Conservation (phyloP, 2,329 filamentous ascomycete genomes). For the Claviceps paspali region DNA sequence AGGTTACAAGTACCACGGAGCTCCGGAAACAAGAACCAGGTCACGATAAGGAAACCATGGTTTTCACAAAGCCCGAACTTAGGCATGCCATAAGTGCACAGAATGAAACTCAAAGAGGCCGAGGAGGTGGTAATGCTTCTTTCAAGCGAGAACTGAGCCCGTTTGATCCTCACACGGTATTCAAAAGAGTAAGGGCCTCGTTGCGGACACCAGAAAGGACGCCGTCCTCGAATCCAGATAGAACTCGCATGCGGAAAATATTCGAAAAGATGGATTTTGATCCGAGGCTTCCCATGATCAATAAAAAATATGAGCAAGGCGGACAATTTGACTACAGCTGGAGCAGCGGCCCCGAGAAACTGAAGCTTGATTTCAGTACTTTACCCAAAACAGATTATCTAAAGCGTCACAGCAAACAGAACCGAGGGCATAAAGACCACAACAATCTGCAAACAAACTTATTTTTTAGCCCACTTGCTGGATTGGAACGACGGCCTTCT, state of each 20-base stretch:
- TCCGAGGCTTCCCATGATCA: constrained; percentile 34
- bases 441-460: constrained; percentile 9
- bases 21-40: constrained; percentile 8
- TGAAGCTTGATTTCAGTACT: constrained; percentile 16
- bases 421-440: constrained; percentile 18
- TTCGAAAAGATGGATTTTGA: constrained; percentile 42
- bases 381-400: constrained; percentile 34
- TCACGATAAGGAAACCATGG: constrained; percentile 14
- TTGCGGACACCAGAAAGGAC: constrained; percentile 13
- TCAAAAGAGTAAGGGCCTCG: constrained; percentile 39
- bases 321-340: constrained; percentile 35
- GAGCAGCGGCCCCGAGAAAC: constrained; percentile 15
- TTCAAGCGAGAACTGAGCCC: constrained; percentile 40
- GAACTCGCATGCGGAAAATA: constrained; percentile 26
- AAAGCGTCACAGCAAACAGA: constrained; percentile 29
- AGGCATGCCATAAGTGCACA: constrained; percentile 41
- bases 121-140: constrained; percentile 16
- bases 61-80: constrained; percentile 45
- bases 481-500: constrained; percentile 11
- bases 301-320: constrained; percentile 42
- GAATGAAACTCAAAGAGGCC: constrained; percentile 22
- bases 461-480: constrained; percentile 14
- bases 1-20: constrained; percentile 6
- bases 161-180: constrained; percentile 42
- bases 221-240: constrained; percentile 10